These are phyloP conservation scores for Polyplosphaeria fusca DNA, from an alignment of 495 filamentous ascomycete species.

Conservation along the genomic window DNA sequence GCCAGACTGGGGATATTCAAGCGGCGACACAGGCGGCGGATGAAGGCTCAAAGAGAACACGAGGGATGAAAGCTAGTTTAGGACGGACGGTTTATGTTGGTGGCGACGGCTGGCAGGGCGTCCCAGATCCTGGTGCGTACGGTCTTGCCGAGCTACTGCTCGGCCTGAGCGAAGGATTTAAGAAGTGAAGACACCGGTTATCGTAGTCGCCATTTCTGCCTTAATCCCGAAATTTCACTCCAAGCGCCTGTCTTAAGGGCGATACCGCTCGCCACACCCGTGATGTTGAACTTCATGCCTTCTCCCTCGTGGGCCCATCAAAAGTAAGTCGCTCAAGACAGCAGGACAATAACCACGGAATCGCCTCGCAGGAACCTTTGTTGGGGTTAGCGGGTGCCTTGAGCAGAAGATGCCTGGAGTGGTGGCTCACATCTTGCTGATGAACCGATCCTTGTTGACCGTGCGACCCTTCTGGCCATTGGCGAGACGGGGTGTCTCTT, in stretches of 20 bases:
- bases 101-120: slow-evolving; percentile 70
- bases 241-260: too few relatives aligned
- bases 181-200: slow-evolving; percentile 23
- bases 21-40: slow-evolving; percentile 72
- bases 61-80: slow-evolving; percentile 84
- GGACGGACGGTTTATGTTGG: slow-evolving; percentile 91
- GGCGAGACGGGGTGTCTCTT: slow-evolving; percentile 75
- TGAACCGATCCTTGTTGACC: slow-evolving; percentile 96
- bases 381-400: not conserved
- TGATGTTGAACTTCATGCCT: too few relatives aligned
- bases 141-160: slow-evolving; percentile 77
- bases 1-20: slow-evolving; percentile 58
- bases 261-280: too few relatives aligned
- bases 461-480: slow-evolving; percentile 81
- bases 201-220: too few relatives aligned
- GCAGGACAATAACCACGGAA: slow-evolving; percentile 86
- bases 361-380: slow-evolving; percentile 91
- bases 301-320: too few relatives aligned
- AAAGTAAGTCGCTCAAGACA: slow-evolving; percentile 45
- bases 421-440: slow-evolving; percentile 86
- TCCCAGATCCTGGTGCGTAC: slow-evolving; percentile 90
- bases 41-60: slow-evolving; percentile 75
- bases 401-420: not conserved
- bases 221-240: too few relatives aligned
- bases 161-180: slow-evolving; percentile 63